phyloP scores from a whole-genome alignment of 1,139 yeast genomes.

The Keqinozyma sinolaborantium region DNA sequence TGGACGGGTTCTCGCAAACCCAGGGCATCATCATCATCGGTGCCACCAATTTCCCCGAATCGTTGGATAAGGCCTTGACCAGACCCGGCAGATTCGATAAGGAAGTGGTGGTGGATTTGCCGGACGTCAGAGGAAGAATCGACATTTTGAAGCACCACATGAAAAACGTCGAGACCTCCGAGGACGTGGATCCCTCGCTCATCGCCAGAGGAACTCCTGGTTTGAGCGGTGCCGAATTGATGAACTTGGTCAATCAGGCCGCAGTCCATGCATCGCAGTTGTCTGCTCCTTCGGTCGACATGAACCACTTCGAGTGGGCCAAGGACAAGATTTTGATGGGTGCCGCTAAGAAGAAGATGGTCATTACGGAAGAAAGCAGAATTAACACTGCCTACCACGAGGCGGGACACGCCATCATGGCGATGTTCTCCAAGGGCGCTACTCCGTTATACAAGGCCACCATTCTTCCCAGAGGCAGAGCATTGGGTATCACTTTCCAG shows the following conservation, averaged over 20 bases:
- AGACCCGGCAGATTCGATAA: conserved; percentile 99
- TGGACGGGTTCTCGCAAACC: conserved; percentile 93
- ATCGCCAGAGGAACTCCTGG: conserved; percentile 98
- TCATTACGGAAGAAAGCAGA: conserved; percentile 90
- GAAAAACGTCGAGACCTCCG: conserved; percentile 82
- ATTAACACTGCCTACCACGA: conserved; percentile 96
- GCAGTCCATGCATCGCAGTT: conserved; percentile 95
- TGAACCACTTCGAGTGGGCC: conserved; percentile 97
- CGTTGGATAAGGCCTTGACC: conserved; percentile 92
- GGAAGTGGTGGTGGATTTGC: conserved; percentile 90
- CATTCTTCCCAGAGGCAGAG: conserved; percentile 93
- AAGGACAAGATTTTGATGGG: conserved; percentile 97
- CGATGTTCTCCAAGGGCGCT: conserved; percentile 93
- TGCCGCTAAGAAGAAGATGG: conserved; percentile 97
- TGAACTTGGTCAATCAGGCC: conserved; percentile 95
- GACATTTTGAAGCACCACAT: conserved; percentile 91
- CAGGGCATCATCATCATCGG: conserved; percentile 95
- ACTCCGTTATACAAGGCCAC: conserved; percentile 96
- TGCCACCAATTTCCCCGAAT: conserved; percentile 97
- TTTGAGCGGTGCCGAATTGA: conserved; percentile 92
- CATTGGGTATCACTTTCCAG: conserved; percentile 94
- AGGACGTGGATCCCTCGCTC: conserved; percentile 81
- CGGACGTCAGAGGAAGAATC: conserved; percentile 96
- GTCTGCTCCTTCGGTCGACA: conserved; percentile 85
- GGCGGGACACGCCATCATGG: conserved; percentile 99